phyloP scores from a whole-genome alignment of 371 early-diverging fungal species.

The Mucor racemosus region DNA sequence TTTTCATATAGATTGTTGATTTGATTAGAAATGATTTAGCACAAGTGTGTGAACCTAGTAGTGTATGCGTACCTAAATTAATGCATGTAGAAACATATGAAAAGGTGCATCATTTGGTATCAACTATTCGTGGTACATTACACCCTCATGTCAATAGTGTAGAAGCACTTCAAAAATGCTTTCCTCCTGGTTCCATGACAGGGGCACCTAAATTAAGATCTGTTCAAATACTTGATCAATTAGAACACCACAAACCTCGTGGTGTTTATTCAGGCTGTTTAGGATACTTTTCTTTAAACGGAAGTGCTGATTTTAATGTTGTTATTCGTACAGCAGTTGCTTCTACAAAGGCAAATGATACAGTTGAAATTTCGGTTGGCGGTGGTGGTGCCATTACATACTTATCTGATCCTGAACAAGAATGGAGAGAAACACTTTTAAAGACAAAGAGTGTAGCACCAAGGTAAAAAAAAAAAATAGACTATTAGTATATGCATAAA shows the following conservation, averaged over 20 bases:
- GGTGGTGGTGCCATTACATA: constrained; percentile 95
- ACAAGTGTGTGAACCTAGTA: constrained; percentile 64
- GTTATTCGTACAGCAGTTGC: constrained; percentile 84
- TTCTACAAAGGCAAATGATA: constrained; percentile 17
- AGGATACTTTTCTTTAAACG: constrained; percentile 83
- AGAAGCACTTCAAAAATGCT: constrained; percentile 77
- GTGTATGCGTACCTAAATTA: constrained; percentile 82
- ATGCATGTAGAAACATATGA: constrained; percentile 92
- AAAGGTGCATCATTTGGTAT: constrained; percentile 93
- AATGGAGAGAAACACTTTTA: constrained; percentile 82
- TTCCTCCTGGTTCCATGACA: constrained; percentile 98
- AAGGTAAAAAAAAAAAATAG: constrained; percentile 37
- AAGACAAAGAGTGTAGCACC: constrained; percentile 70
- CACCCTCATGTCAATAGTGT: constrained; percentile 66
- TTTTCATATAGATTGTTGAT: constrained; percentile 94
- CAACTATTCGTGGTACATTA: constrained; percentile 78
- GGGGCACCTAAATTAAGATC: constrained; percentile 95
- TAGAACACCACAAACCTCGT: constrained; percentile 73
- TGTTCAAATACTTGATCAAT: constrained; percentile 75
- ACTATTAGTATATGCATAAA: neutral
- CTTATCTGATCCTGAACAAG: constrained; percentile 82
- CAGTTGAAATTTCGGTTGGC: constrained; percentile 66
- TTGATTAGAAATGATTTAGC: constrained; percentile 94
- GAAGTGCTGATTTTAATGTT: constrained; percentile 75
- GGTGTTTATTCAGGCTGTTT: constrained; percentile 94